A percentile compares a stretch with the other conserved stretches of the same genome.
Conservation (phyloP, 805 yeast species). For the Wickerhamiella cacticola region DNA sequence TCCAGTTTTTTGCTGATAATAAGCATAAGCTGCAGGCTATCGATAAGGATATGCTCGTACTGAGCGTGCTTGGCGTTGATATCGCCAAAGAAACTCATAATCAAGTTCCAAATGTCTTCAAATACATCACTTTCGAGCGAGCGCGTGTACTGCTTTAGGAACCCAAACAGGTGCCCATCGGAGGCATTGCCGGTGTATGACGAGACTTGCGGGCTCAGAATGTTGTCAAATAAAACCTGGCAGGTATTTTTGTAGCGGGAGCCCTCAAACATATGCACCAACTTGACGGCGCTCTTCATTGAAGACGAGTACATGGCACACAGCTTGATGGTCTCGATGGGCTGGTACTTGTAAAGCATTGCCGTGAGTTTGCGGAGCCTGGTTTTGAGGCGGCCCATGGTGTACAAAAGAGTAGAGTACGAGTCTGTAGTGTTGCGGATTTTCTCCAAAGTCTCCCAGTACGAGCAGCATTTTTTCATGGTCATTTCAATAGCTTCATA, state of each 20-base stretch:
- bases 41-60: conserved; percentile 42
- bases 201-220: conserved; percentile 7
- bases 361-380: conserved; percentile 22
- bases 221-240: conserved; percentile 14
- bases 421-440: conserved; percentile 7
- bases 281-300: conserved; percentile 16
- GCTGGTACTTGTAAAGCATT: conserved; percentile 17
- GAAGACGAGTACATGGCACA: conserved; percentile 12
- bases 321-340: conserved; percentile 17
- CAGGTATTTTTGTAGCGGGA: conserved; percentile 18
- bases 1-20: conserved; percentile 42
- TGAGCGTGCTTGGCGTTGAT: conserved; percentile 36
- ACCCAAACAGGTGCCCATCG: conserved; percentile 3
- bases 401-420: conserved; percentile 16
- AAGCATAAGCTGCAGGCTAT: conserved; percentile 36
- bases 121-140: conserved; percentile 64
- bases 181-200: background rate
- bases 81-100: conserved; percentile 49
- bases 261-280: conserved; percentile 23
- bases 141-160: conserved; percentile 44
- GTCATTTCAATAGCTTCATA: conserved; percentile 16
- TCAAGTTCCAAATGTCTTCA: conserved; percentile 62
- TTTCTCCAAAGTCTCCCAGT: conserved; percentile 20
- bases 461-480: conserved; percentile 17
- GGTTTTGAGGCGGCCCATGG: conserved; percentile 24